Conservation (phyloP, 1,284 basidiomycete genomes). For the Cutaneotrichosporon dermatis region DNA sequence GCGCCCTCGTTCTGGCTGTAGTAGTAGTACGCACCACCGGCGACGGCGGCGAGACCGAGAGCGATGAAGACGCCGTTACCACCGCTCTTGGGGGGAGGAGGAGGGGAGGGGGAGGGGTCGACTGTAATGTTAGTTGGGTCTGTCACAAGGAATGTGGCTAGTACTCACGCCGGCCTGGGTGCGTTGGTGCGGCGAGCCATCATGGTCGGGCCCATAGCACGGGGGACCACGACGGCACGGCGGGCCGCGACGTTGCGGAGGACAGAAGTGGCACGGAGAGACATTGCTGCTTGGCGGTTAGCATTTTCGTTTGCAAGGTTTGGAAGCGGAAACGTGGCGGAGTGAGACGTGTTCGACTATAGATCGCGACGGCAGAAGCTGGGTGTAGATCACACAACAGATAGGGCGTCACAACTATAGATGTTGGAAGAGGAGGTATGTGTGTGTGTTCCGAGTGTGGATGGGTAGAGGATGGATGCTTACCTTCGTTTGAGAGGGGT, state of each 20-base stretch:
- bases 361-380: too few relatives aligned
- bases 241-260: constrained; percentile 28
- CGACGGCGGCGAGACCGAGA: constrained; percentile 34
- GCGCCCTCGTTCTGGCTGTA: constrained; percentile 33
- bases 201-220: constrained; percentile 18
- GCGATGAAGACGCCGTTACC: constrained; percentile 24
- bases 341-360: too few relatives aligned
- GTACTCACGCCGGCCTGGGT: constrained; percentile 24
- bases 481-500: too few relatives aligned
- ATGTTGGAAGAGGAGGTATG: too few relatives aligned
- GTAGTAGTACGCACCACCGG: constrained; percentile 46
- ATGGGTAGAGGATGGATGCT: too few relatives aligned
- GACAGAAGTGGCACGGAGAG: constrained; percentile 32
- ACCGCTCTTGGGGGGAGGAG: constrained; percentile 27
- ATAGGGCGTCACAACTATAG: too few relatives aligned
- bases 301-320: background rate
- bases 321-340: background rate
- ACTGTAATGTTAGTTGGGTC: constrained; percentile 15
- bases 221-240: constrained; percentile 17
- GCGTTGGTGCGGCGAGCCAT: constrained; percentile 31
- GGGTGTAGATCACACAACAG: too few relatives aligned
- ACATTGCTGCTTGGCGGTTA: constrained; percentile 25
- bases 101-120: constrained; percentile 19
- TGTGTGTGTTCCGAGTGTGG: too few relatives aligned
- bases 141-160: background rate